These are phyloP conservation scores for Globisporangium carolinianum DNA, from an alignment of 352 stramenopile genomes.

Conservation along the genomic window DNA sequence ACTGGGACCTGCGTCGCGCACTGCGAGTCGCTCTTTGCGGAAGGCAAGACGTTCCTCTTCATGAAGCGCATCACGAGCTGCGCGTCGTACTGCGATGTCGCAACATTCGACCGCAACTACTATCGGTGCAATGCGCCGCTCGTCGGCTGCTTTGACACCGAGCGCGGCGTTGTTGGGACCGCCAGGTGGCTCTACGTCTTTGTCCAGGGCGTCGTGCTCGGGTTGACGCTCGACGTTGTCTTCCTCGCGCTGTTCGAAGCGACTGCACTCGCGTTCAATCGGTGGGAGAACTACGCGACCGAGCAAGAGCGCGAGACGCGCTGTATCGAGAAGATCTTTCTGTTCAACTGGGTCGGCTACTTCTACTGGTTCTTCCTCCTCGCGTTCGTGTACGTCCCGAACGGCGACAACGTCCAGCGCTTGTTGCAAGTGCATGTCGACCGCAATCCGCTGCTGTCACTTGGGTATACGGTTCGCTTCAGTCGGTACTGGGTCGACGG, in stretches of 20 bases:
- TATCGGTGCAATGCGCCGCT: slow-evolving; percentile 45
- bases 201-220: slow-evolving; percentile 50
- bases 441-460: slow-evolving; percentile 25
- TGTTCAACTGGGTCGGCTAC: slow-evolving; percentile 71
- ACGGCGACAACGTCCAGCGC: slow-evolving; percentile 35
- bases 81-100: slow-evolving; percentile 31
- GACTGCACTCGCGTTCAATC: slow-evolving; percentile 44
- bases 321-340: slow-evolving; percentile 53
- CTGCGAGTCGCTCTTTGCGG: slow-evolving; percentile 40
- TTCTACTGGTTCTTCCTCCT: slow-evolving; percentile 70
- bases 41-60: slow-evolving; percentile 40
- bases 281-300: slow-evolving; percentile 59
- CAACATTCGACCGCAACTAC: slow-evolving; percentile 35
- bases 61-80: slow-evolving; percentile 41
- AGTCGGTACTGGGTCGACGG: slow-evolving; percentile 55
- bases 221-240: slow-evolving; percentile 56
- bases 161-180: slow-evolving; percentile 46
- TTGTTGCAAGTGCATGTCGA: slow-evolving; percentile 38
- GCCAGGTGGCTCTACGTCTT: slow-evolving; percentile 64
- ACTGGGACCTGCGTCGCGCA: slow-evolving; percentile 25
- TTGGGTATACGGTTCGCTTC: slow-evolving; percentile 33
- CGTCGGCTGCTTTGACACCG: slow-evolving; percentile 43
- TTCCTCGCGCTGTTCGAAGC: slow-evolving; percentile 57
- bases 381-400: slow-evolving; percentile 56
- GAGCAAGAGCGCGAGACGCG: slow-evolving; percentile 44